A percentile compares a stretch with the other conserved stretches of the same genome.
Conservation (phyloP, 1,284 basidiomycete genomes). For the Amylostereum chailletii region DNA sequence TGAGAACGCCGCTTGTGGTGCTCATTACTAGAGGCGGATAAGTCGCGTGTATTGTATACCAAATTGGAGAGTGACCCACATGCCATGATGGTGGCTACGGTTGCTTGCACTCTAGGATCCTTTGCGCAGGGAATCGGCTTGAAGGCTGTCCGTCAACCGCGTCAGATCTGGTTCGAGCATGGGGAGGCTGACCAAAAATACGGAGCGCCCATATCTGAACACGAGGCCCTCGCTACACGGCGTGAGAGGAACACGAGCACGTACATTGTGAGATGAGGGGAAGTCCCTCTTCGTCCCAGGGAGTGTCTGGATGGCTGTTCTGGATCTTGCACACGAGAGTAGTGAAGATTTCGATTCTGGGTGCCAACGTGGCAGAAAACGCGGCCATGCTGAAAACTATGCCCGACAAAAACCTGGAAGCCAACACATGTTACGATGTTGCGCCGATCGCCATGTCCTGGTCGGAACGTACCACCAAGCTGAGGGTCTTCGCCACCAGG, state of each 20-base stretch:
- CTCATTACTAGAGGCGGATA: conserved; percentile 39
- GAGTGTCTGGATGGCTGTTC: conserved; percentile 10
- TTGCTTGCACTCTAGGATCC: conserved; percentile 67
- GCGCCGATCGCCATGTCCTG: not conserved
- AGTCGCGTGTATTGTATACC: not conserved
- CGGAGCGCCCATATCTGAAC: too few species aligned
- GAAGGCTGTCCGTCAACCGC: conserved; percentile 5
- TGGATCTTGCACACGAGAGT: conserved; percentile 20
- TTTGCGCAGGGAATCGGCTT: conserved; percentile 42
- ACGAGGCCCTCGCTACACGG: not conserved
- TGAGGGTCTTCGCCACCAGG: conserved; percentile 67
- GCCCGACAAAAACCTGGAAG: conserved; percentile 44
- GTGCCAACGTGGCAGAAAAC: conserved; percentile 47
- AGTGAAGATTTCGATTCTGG: conserved; percentile 44
- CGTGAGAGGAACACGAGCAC: not conserved
- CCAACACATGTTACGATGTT: not conserved
- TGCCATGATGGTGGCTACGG: conserved; percentile 59
- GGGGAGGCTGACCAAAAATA: not conserved
- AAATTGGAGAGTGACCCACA: conserved; percentile 30
- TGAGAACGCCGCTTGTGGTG: conserved; percentile 62
- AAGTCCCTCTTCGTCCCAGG: conserved; percentile 7
- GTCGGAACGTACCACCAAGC: conserved; percentile 50
- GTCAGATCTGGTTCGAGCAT: not conserved
- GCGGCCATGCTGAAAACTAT: conserved; percentile 47
- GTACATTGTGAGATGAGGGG: not conserved